phyloP scores from a whole-genome alignment of 495 filamentous ascomycete genomes.

The Durotheca rogersii region DNA sequence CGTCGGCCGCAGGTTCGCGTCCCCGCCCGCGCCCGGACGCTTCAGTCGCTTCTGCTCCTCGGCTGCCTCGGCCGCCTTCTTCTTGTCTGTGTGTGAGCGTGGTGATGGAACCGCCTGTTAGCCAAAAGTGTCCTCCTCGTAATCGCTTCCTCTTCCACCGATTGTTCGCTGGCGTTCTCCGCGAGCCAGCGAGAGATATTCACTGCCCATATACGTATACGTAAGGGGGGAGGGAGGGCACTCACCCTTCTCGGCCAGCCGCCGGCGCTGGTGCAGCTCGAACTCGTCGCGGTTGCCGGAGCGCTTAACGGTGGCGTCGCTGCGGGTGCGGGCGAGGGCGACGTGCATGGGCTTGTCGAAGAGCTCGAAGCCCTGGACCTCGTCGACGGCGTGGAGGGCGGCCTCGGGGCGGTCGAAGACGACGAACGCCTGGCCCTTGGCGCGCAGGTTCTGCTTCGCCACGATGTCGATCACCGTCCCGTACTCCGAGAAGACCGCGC shows the following conservation, averaged over 20 bases:
- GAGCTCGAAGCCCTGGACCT: conserved; percentile 90
- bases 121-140: too few relatives aligned
- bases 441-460: conserved; percentile 86
- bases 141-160: background rate
- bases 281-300: conserved; percentile 77
- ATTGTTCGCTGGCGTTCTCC: too few relatives aligned
- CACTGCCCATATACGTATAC: too few relatives aligned
- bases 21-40: conserved; percentile 58
- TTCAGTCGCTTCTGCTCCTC: conserved; percentile 84
- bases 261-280: conserved; percentile 80
- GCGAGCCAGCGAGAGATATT: too few relatives aligned
- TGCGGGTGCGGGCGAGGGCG: conserved; percentile 79
- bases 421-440: conserved; percentile 95
- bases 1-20: conserved; percentile 58
- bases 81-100: conserved; percentile 63
- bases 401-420: conserved; percentile 81
- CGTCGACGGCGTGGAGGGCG: conserved; percentile 78
- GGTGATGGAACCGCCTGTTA: conserved; percentile 1
- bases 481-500: conserved; percentile 84
- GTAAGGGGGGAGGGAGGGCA: too few relatives aligned
- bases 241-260: conserved; percentile 88
- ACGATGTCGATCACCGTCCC: conserved; percentile 89
- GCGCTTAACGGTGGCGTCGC: conserved; percentile 80
- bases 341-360: conserved; percentile 92
- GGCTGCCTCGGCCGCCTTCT: conserved; percentile 80